phyloP scores from a whole-genome alignment of 345 rosid genomes.

The Bruguiera sexangula region DNA sequence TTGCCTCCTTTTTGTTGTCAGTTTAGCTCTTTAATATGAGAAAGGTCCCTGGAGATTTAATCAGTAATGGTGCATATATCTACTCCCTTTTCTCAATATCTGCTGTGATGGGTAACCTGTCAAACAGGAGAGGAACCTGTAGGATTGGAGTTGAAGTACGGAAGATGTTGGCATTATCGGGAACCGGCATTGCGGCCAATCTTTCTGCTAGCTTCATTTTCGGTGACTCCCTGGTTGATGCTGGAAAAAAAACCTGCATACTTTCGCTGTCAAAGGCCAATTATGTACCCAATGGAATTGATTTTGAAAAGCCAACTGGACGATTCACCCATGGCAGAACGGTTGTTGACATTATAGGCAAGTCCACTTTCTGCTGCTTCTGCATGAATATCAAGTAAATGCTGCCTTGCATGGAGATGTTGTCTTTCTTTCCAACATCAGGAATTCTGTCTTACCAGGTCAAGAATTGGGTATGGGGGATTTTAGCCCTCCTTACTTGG shows the following conservation, averaged over 20 bases:
- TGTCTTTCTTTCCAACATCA: background rate
- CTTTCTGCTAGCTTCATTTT: slow-evolving; percentile 55
- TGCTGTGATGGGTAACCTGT: slow-evolving; percentile 12
- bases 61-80: background rate
- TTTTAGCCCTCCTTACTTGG: slow-evolving; percentile 68
- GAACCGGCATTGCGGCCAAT: slow-evolving; percentile 19
- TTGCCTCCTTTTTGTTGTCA: too few relatives aligned
- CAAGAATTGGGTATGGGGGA: slow-evolving; percentile 38
- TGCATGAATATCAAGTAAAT: background rate
- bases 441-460: slow-evolving; percentile 25
- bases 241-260: slow-evolving; percentile 75
- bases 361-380: slow-evolving; percentile 2
- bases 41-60: background rate
- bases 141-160: background rate
- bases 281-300: slow-evolving; percentile 66
- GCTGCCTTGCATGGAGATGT: background rate
- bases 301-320: slow-evolving; percentile 69
- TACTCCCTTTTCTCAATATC: background rate
- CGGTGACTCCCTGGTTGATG: slow-evolving; percentile 78
- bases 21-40: background rate
- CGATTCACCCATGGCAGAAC: slow-evolving; percentile 79
- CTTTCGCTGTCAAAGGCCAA: slow-evolving; percentile 58
- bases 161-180: slow-evolving; percentile 13
- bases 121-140: background rate
- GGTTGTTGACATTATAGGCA: slow-evolving; percentile 63